These are phyloP conservation scores for Xylariaceae sp. DNA, from an alignment of 2,329 filamentous ascomycete species.

Conservation along the genomic window DNA sequence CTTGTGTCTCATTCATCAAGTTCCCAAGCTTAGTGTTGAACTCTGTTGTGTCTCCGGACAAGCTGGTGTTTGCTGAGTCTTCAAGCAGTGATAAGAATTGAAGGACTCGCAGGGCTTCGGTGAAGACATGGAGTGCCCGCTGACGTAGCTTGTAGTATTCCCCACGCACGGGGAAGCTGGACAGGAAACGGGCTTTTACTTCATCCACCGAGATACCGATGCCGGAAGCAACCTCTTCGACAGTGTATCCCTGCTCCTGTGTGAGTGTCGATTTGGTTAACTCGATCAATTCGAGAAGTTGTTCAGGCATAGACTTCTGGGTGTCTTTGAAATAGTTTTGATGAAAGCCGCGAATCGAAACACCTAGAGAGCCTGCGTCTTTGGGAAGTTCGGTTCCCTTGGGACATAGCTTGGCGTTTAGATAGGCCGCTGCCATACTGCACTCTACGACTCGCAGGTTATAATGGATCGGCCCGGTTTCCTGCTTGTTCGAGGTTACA, in stretches of 20 bases:
- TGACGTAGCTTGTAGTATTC: constrained; percentile 86
- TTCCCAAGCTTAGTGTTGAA: constrained; percentile 74
- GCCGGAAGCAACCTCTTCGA: constrained; percentile 77
- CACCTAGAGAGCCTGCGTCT: constrained; percentile 81
- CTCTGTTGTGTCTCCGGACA: constrained; percentile 55
- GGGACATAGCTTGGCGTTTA: constrained; percentile 61
- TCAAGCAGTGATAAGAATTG: constrained; percentile 81
- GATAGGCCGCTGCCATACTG: constrained; percentile 77
- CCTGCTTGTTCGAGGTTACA: constrained; percentile 90
- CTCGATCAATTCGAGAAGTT: constrained; percentile 73
- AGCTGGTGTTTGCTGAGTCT: constrained; percentile 44
- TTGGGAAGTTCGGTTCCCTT: constrained; percentile 64
- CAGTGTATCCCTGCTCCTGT: constrained; percentile 82
- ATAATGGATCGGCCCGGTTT: constrained; percentile 91
- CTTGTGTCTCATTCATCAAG: constrained; percentile 87
- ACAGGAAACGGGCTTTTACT: constrained; percentile 78
- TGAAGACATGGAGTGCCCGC: constrained; percentile 87
- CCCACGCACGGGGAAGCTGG: constrained; percentile 85
- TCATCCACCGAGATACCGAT: constrained; percentile 71
- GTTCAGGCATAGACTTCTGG: constrained; percentile 57
- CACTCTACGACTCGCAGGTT: constrained; percentile 97
- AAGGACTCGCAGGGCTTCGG: constrained; percentile 83
- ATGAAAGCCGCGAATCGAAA: constrained; percentile 85
- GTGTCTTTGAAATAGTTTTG: constrained; percentile 71
- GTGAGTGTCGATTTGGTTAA: constrained; percentile 72